Evolutionary conservation across 2,329 filamentous ascomycete genomes (phyloP).

Genomic region (Chaetothyriales sp.): DNA sequence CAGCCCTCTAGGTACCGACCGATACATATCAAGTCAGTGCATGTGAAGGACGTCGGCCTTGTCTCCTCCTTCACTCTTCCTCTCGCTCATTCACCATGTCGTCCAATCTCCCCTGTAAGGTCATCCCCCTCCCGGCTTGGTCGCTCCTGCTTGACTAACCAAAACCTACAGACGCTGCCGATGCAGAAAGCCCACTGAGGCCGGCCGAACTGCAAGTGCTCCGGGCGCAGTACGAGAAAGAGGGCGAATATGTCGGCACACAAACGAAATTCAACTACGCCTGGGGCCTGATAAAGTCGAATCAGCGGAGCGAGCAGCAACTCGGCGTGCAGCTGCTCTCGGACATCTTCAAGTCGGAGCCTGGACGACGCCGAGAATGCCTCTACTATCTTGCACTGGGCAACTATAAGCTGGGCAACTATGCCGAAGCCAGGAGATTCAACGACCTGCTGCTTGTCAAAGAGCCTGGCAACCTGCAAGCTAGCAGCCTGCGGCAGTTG

Average conservation of each 20-base stretch:
- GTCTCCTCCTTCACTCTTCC: not conserved
- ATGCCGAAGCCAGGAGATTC: conserved; percentile 83
- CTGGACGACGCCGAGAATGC: conserved; percentile 88
- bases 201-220: conserved; percentile 84
- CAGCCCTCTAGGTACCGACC: not conserved
- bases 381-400: conserved; percentile 95
- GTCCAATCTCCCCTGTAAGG: conserved; percentile 37
- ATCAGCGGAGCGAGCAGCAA: conserved; percentile 70
- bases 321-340: conserved; percentile 83
- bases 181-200: conserved; percentile 88
- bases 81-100: conserved; percentile 20
- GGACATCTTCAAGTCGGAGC: conserved; percentile 88
- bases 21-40: not conserved
- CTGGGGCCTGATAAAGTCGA: conserved; percentile 96
- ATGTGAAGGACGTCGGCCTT: not conserved
- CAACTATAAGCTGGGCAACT: conserved; percentile 97
- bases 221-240: conserved; percentile 88
- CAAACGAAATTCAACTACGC: conserved; percentile 99
- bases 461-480: conserved; percentile 83
- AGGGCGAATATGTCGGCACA: conserved; percentile 89
- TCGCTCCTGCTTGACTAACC: conserved; percentile 1
- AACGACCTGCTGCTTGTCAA: conserved; percentile 85
- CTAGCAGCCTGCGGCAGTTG: conserved; percentile 65
- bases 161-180: conserved; percentile 63
- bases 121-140: not conserved